Evolutionary conservation across 257 asterid genomes (phyloP), one percentile per base, ranked within the genome.

Genomic region (Rubia yunnanensis): DNA sequence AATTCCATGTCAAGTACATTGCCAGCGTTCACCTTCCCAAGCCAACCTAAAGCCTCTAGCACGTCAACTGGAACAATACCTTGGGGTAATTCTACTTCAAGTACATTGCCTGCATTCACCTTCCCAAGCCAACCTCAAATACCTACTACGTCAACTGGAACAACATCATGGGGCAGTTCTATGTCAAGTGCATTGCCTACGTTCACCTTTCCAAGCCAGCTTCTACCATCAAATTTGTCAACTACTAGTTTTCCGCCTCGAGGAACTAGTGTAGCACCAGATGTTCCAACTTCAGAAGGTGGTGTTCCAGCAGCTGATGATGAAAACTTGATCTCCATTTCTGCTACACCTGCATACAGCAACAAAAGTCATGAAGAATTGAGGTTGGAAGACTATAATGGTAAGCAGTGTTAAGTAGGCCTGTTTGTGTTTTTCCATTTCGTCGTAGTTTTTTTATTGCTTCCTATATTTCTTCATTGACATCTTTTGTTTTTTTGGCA

Each of bases 301-400:
- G 84, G 83, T 74, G 63, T 84, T 73, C 60, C 82, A 57, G 71
- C 66, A 73, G 74, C 81, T 30, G 71, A 80, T 30, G 70, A 77
- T 69, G 89, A 75, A 31, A 80, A 80, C 35, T 66, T 84, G n/a
- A 77, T 74, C 75, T 91, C 98, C 41, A 86, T 88, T 67, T 84
- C 95, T 28, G 91, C 86, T 78, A 91, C 88, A 89, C 80, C 79
- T 10, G 72, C 63, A 60, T 80, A 86, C 73, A 67, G 79, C 76
- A 84, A 81, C 23, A 86, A 91, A 77, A 88, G 84, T 73, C 96
- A 91, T 52, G 97, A 91, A 76, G 95, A 88, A 77, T 85, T 88
- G 69, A 80, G 91, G 79, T 83, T 87, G 78, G 94, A 91, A 85
- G 95, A 88, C 81, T 82, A 86, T 30, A 57, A 57, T 27, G 63